Evolutionary conservation across 1,139 yeast species (phyloP).

Genomic region (Pichia inconspicua): DNA sequence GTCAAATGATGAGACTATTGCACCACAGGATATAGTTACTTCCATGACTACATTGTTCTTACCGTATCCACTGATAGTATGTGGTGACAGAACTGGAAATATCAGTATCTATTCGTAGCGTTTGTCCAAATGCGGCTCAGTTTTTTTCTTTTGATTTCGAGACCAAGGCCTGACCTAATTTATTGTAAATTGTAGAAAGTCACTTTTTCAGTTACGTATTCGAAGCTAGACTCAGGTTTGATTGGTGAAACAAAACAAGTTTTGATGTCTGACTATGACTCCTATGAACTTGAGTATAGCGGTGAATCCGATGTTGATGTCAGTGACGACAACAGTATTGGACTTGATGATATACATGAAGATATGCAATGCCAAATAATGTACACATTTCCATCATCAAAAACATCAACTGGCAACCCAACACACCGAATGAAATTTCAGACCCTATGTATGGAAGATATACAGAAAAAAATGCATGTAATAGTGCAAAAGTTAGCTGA

Average conservation of each 20-base stretch:
- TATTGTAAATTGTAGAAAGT: no score
- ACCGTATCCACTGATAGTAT: constrained; percentile 56
- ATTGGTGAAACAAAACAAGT: no score
- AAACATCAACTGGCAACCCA: constrained; percentile 17
- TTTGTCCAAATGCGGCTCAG: not conserved
- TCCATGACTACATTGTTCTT: constrained; percentile 38
- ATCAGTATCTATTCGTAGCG: constrained; percentile 38
- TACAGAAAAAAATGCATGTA: constrained; percentile 18
- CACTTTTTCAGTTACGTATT: no score
- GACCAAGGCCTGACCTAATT: no score
- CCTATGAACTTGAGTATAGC: not conserved
- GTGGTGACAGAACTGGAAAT: constrained; percentile 57
- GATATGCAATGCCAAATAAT: constrained; percentile 7
- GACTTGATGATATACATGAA: constrained; percentile 8
- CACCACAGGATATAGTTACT: constrained; percentile 36
- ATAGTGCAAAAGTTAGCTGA: constrained; percentile 17
- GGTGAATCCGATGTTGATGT: constrained; percentile 11
- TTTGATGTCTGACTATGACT: not conserved
- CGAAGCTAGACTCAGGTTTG: no score
- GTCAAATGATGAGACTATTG: not conserved
- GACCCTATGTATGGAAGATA: constrained; percentile 21
- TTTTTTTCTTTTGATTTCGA: no score
- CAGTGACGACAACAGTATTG: constrained; percentile 3
- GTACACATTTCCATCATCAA: constrained; percentile 17
- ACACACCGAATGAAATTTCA: constrained; percentile 26